A percentile compares a stretch with the other conserved stretches of the same genome.
Evolutionary conservation across 2,329 filamentous ascomycete species (phyloP).

Genomic region (Nemania sp.): DNA sequence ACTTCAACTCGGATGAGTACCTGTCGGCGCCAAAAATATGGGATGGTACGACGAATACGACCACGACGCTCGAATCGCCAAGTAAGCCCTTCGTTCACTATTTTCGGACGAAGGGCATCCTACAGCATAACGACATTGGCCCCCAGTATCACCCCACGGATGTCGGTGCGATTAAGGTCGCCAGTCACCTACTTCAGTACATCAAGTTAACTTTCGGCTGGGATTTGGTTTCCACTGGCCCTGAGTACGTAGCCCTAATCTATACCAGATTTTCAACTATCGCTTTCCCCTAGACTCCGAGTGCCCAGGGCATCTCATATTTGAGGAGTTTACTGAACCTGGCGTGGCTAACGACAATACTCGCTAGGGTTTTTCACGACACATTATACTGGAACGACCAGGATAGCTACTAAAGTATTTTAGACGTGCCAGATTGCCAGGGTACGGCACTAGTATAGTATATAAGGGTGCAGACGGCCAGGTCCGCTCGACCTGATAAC

Average conservation of each 20-base stretch:
- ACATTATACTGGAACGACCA: slow-evolving; percentile 67
- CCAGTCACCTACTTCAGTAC: slow-evolving; percentile 69
- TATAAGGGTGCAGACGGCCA: too few species aligned
- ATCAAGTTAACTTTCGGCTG: slow-evolving; percentile 67
- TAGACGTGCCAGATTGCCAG: too few species aligned
- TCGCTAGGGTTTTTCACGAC: slow-evolving; percentile 54
- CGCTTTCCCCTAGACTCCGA: neutral
- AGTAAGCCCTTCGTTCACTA: slow-evolving; percentile 65
- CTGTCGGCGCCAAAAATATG: slow-evolving; percentile 55
- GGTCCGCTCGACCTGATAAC: too few species aligned
- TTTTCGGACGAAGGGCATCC: slow-evolving; percentile 70
- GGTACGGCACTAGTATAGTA: too few species aligned
- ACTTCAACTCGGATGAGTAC: slow-evolving; percentile 63
- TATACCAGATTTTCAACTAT: slow-evolving; percentile 36
- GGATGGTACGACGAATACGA: slow-evolving; percentile 56
- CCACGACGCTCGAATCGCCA: slow-evolving; percentile 48
- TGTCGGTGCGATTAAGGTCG: slow-evolving; percentile 70
- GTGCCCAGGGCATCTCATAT: neutral
- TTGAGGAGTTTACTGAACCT: neutral
- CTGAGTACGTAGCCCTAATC: slow-evolving; percentile 58
- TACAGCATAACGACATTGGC: slow-evolving; percentile 72
- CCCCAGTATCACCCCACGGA: slow-evolving; percentile 71
- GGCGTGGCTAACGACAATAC: slow-evolving; percentile 13
- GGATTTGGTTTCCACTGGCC: slow-evolving; percentile 66
- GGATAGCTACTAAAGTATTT: slow-evolving; percentile 54